Evolutionary conservation across 192 early-diverging fungal species (phyloP).

Genomic region (Gryganskiella cystojenkinii): DNA sequence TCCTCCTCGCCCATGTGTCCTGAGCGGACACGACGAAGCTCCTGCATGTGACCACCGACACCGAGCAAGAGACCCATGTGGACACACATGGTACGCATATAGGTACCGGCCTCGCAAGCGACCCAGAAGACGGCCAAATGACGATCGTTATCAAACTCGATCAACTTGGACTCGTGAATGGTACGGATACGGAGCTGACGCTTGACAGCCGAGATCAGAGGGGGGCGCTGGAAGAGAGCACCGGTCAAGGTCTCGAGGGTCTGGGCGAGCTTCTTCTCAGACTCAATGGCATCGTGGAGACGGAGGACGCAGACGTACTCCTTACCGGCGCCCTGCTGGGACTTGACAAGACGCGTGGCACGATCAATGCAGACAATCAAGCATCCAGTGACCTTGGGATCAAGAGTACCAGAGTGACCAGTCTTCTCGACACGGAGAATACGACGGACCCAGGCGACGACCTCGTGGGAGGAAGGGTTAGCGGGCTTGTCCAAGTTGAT

Average conservation of each 20-base stretch:
- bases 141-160: conserved; percentile 97
- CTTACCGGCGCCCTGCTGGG: conserved; percentile 99
- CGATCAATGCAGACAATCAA: conserved; percentile 99
- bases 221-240: conserved; percentile 98
- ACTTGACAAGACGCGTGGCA: conserved; percentile 98
- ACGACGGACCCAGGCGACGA: conserved; percentile 98
- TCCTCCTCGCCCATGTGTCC: conserved; percentile 94
- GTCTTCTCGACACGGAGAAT: conserved; percentile 98
- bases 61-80: conserved; percentile 96
- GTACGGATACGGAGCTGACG: conserved; percentile 99
- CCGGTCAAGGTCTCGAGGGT: conserved; percentile 97
- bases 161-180: conserved; percentile 94
- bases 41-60: conserved; percentile 99
- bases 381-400: conserved; percentile 99
- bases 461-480: conserved; percentile 99
- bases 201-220: conserved; percentile 99
- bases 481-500: conserved; percentile 99
- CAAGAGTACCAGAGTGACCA: conserved; percentile 97
- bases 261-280: conserved; percentile 87
- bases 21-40: conserved; percentile 96
- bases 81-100: conserved; percentile 99
- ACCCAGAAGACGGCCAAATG: conserved; percentile 98
- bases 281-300: conserved; percentile 93
- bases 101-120: conserved; percentile 98
- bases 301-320: conserved; percentile 97